Evolutionary conservation across 2,329 filamentous ascomycete genomes (phyloP).

Genomic region (Ophiostoma sp.): DNA sequence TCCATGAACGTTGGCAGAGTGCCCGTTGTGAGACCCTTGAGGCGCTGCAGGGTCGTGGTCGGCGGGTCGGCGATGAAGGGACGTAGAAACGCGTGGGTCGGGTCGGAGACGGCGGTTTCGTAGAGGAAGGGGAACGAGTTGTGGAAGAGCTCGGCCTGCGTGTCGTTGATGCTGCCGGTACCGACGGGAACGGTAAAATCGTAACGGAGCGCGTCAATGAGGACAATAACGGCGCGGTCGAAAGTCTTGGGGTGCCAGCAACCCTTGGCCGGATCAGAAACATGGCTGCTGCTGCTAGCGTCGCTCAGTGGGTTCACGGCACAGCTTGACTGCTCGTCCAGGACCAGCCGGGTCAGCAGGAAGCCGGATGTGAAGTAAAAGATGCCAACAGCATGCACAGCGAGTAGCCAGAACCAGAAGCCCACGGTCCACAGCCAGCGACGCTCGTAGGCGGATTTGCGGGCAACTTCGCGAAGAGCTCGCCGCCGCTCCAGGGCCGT

Average conservation of each 20-base stretch:
- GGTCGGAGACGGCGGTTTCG: slow-evolving; percentile 72
- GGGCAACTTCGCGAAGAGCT: slow-evolving; percentile 48
- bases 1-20: slow-evolving; percentile 95
- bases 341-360: slow-evolving; percentile 79
- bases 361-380: slow-evolving; percentile 95
- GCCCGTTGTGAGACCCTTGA: slow-evolving; percentile 93
- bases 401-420: slow-evolving; percentile 70
- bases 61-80: slow-evolving; percentile 98
- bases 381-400: slow-evolving; percentile 76
- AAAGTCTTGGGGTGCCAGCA: slow-evolving; percentile 98
- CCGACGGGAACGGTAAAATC: slow-evolving; percentile 88
- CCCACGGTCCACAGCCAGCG: slow-evolving; percentile 60
- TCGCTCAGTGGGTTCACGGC: slow-evolving; percentile 64
- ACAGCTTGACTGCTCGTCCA: slow-evolving; percentile 75
- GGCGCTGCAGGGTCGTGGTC: slow-evolving; percentile 84
- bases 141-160: slow-evolving; percentile 61
- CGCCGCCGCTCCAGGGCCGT: slow-evolving; percentile 47
- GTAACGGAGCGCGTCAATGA: slow-evolving; percentile 93
- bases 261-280: slow-evolving; percentile 58
- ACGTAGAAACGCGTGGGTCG: slow-evolving; percentile 81
- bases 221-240: slow-evolving; percentile 82
- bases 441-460: slow-evolving; percentile 52
- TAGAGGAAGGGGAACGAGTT: slow-evolving; percentile 85
- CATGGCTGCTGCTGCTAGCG: slow-evolving; percentile 34
- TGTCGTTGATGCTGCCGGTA: slow-evolving; percentile 39